Evolutionary conservation across 2,329 filamentous ascomycete genomes (phyloP).

Genomic region (Ampelomyces quisqualis): DNA sequence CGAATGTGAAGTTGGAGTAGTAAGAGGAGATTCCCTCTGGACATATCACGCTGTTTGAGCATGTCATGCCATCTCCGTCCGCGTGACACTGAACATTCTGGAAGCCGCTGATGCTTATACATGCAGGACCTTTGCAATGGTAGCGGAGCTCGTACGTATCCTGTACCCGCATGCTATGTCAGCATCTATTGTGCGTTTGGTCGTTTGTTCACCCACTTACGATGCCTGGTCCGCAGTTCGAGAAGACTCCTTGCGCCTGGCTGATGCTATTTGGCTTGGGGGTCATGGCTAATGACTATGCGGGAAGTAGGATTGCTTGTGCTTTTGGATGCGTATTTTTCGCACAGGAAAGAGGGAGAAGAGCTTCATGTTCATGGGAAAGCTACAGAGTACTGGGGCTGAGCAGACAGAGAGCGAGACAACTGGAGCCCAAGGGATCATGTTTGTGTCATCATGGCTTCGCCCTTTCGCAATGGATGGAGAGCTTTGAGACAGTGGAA

Average conservation of each 20-base stretch:
- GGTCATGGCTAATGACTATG: too few relatives aligned
- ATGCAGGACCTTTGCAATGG: constrained; percentile 21
- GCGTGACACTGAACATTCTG: constrained; percentile 21
- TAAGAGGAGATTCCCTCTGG: constrained; percentile 15
- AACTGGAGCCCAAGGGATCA: constrained; percentile 1
- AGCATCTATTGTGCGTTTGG: background rate
- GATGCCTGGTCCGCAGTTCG: constrained; percentile 20
- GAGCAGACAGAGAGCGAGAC: background rate
- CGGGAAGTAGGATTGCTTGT: too few relatives aligned
- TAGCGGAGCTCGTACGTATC: constrained; percentile 22
- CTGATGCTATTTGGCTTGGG: constrained; percentile 11
- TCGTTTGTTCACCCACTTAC: constrained; percentile 1
- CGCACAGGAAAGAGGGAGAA: too few relatives aligned
- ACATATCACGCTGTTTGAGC: constrained; percentile 24
- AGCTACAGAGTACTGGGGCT: too few relatives aligned
- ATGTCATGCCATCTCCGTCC: constrained; percentile 17
- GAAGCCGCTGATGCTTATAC: constrained; percentile 18
- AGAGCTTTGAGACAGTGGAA: constrained; percentile 4
- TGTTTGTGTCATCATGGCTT: constrained; percentile 4
- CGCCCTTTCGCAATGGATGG: background rate
- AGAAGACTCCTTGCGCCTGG: constrained; percentile 15
- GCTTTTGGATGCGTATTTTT: too few relatives aligned
- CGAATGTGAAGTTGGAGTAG: constrained; percentile 28
- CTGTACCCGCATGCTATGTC: background rate
- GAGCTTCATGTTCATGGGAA: too few relatives aligned